Base-by-base conservation (phyloP, 768 basidiomycete genomes). In the Lactarius tabidus region DNA sequence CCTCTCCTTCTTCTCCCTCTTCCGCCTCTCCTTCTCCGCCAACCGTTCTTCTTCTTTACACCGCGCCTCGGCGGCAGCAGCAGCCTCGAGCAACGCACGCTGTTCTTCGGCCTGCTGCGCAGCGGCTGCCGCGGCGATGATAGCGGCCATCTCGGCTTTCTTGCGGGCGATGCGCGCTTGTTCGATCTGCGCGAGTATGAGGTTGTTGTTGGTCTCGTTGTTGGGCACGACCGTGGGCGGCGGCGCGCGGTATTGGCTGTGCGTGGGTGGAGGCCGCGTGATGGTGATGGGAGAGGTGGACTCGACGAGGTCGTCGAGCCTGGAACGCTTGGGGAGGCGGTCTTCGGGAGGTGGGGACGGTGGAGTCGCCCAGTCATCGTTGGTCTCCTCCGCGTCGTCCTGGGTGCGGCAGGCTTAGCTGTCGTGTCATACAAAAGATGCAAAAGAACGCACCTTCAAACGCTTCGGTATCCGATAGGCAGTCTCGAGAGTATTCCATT, bases 391-490 rank as follows among this genome's bases (percentile, higher is more conserved):
- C 2, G 70, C 73, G 55, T 70, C 74, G 31, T 77, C 70, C 74
- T 73, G 48, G 26, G n/a, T n/a, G n/a, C n/a, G n/a, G n/a, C n/a
- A n/a, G n/a, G n/a, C n/a, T n/a, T n/a, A n/a, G n/a, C n/a, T n/a
- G n/a, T n/a, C n/a, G n/a, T n/a, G n/a, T n/a, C n/a, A n/a, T n/a
- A n/a, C n/a, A n/a, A n/a, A n/a, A n/a, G 51, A 33, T 33, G 39
- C 2, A 66, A 36, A 33, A 4, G 28, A 71, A 79, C 29, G 48
- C 65, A 82, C 80, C 70, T 79, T 80, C 56, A 80, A 70, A 62
- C 89, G 82, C 73, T 92, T 91, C 18, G 93, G 91, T 84, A 97
- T 96, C 70, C 93, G 85, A 74, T 89, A 95, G 31, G 84, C 89
- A n/a, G 85, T 73, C 35, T 87, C 86, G 52, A 98, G 80, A 2